Base-by-base conservation (phyloP, 441 rosid species). In the Monsonia emarginata region DNA sequence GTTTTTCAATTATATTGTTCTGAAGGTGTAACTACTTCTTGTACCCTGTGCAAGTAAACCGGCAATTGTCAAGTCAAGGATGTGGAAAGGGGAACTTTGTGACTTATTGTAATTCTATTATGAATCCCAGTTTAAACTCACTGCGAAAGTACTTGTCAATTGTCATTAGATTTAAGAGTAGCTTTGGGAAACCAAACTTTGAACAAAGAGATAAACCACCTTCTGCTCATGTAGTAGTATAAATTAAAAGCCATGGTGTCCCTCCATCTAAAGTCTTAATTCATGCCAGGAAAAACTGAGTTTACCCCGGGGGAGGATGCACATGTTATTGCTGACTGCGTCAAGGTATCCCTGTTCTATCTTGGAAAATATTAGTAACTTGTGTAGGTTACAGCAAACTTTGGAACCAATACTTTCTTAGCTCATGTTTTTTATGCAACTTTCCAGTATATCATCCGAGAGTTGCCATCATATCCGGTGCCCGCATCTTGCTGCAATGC, bases 401-500 rank as follows among this genome's bases (percentile, higher is more conserved):
- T 8, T 74, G 65, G 44, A 54, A 38, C 36, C 66, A 50, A 58
- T 73, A 32, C 60, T 67, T 65, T 74, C 57, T 72, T 67, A 50
- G 40, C 75, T 69, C 56, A 67, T 72, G 8, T 54, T 65, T 50
- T 74, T 60, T 58, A 68, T 63, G 27, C 68, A 76, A 68, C 71
- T 68, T 74, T 67, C 59, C 88, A 95, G 99, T 95, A 86, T 81
- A 80, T 95, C 73, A 81, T 91, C 61, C 89, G 99, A 19, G 99
- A 95, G 74, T 75, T 95, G 85, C 98, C 99, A 59, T 95, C 99
- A 63, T 88, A 97, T 76, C 98, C 99, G 3, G 95, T 95, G 69
- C 99, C 99, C 65, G 95, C 99, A 77, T 88, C 98, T 48, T 95
- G 99, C 79, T 95, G 99, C 85, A 88, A 87, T 61, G 99, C 96